Conservation (phyloP, 1,139 yeast species). For the Hyphopichia burtonii region DNA sequence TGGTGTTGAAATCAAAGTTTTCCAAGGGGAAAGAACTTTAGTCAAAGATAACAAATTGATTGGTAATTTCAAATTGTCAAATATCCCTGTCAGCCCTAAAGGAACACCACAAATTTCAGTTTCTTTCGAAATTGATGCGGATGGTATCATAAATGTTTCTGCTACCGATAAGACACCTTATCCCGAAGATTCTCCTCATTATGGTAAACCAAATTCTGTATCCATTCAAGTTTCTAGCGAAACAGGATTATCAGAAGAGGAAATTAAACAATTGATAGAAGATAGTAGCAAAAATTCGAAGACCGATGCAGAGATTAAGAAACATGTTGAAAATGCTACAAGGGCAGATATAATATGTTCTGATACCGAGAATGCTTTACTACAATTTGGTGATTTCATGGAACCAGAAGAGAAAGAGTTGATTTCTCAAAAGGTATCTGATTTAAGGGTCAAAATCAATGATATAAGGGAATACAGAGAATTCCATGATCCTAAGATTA, state of each 20-base stretch:
- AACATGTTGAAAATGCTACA: conserved; percentile 46
- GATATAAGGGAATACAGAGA: conserved; percentile 40
- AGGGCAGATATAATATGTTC: conserved; percentile 56
- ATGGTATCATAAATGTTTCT: conserved; percentile 74
- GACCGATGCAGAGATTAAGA: conserved; percentile 41
- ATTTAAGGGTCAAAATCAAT: conserved; percentile 42
- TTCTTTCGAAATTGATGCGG: conserved; percentile 75
- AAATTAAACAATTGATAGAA: conserved; percentile 53
- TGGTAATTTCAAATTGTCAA: conserved; percentile 67
- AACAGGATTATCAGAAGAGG: conserved; percentile 65
- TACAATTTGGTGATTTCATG: conserved; percentile 44
- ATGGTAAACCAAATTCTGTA: conserved; percentile 35
- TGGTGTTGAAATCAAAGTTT: conserved; percentile 74
- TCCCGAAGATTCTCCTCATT: conserved; percentile 26
- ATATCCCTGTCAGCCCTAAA: conserved; percentile 71
- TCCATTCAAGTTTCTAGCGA: conserved; percentile 73
- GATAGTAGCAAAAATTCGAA: conserved; percentile 47
- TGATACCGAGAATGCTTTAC: conserved; percentile 53
- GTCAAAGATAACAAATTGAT: conserved; percentile 72
- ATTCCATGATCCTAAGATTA: conserved; percentile 33
- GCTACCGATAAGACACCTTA: conserved; percentile 66
- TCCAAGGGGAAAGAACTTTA: conserved; percentile 74
- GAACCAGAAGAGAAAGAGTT: conserved; percentile 34
- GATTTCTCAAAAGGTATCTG: conserved; percentile 27
- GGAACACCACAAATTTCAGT: conserved; percentile 78